Evolutionary conservation across 768 basidiomycete species (phyloP), one percentile per base, ranked within the genome.

Genomic region (Auricularia cornea): DNA sequence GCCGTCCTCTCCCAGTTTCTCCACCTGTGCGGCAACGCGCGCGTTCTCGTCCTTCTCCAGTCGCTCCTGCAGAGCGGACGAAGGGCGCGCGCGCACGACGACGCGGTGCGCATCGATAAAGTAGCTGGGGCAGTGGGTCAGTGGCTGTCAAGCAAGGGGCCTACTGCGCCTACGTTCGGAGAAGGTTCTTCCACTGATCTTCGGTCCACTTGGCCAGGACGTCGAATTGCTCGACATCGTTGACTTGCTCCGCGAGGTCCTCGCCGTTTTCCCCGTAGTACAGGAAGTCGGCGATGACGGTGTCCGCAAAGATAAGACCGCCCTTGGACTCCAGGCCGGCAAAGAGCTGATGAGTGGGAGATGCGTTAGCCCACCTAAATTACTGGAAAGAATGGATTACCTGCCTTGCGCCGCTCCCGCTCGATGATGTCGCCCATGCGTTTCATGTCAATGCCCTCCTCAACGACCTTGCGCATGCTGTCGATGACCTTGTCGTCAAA

Each of bases 81-180:
- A 98, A 3, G 97, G 97, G 70, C 87, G 92, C 28, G 95, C 96
- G 33, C 87, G 74, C 59, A 98, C 78, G n/a, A 92, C 84, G 54
- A 92, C 79, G 26, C 85, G 84, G 23, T 87, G 80, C 0, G 85
- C 82, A 62, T 90, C 82, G 59, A 94, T 77, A 67, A 87, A 90
- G 73, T 92, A 95, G 69, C 95, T 98, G 67, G 3, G 41, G 59
- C 59, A 16, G n/a, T 5, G 59, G 20, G 29, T 59, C 3, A 26
- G 70, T n/a, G n/a, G n/a, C n/a, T n/a, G n/a, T n/a, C n/a, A n/a
- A n/a, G n/a, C n/a, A n/a, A n/a, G n/a, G n/a, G n/a, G n/a, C n/a
- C n/a, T n/a, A n/a, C n/a, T n/a, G n/a, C n/a, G n/a, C 80, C 66
- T 69, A 94, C 94, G 83, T 87, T 65, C 83, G 78, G 29, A 99